A percentile compares a stretch with the other conserved stretches of the same genome.
These are phyloP conservation scores for Coemansia sp. DNA, from an alignment of 192 early-diverging fungal genomes.

Conservation along the genomic window DNA sequence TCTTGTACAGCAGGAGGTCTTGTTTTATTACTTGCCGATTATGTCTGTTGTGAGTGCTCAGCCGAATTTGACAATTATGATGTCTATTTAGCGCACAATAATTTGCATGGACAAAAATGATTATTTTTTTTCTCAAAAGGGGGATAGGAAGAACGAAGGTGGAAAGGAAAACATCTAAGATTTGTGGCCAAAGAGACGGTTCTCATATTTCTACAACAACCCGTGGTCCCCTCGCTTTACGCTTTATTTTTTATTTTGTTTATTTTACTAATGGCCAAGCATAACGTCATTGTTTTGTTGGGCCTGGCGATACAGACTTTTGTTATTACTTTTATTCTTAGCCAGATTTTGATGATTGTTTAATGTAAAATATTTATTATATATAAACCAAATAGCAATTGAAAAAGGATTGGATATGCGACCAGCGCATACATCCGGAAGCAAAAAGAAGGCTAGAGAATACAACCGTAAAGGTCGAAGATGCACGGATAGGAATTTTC, in stretches of 20 bases:
- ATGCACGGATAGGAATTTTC: neutral
- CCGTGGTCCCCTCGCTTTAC: too few relatives aligned
- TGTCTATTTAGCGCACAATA: slow-evolving; percentile 23
- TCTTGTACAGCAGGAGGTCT: neutral
- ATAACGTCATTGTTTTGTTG: too few relatives aligned
- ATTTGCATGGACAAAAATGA: slow-evolving; percentile 5
- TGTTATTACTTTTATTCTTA: too few relatives aligned
- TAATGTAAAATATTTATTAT: slow-evolving; percentile 7
- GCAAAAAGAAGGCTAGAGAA: neutral
- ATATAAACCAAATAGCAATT: neutral
- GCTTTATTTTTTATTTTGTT: too few relatives aligned
- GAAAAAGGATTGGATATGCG: neutral
- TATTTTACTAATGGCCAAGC: too few relatives aligned
- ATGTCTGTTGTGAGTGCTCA: slow-evolving; percentile 13
- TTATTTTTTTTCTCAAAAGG: too few relatives aligned
- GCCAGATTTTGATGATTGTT: neutral
- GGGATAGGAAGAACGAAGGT: too few relatives aligned
- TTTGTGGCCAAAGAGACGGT: too few relatives aligned
- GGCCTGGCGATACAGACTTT: too few relatives aligned
- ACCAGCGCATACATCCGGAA: neutral
- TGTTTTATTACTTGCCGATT: neutral
- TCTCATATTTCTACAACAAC: too few relatives aligned
- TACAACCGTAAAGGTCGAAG: neutral
- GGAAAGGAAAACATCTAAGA: too few relatives aligned
- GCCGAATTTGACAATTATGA: slow-evolving; percentile 21